Base-by-base conservation (phyloP, 129 eudicot species). In the Flaveria bidentis region DNA sequence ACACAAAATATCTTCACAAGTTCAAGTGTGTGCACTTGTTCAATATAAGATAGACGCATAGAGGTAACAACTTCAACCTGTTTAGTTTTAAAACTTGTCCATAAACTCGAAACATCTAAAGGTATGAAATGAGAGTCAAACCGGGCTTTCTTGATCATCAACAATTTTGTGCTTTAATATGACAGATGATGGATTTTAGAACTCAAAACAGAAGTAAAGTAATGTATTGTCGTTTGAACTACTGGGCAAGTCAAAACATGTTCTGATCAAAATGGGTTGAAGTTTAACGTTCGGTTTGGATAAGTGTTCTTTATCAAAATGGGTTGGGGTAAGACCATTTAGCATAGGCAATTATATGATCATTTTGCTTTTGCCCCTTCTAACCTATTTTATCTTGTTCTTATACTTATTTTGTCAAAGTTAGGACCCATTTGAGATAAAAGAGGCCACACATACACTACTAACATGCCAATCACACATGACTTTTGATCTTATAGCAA, bases 21-120 rank as follows among this genome's bases (percentile, higher is more conserved):
- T 39, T 66, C 71, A 66, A 66, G 52, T 66, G 26, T 8, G 51
- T n/a, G n/a, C 71, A 41, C 28, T 66, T 66, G 71, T 36, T 63
- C 30, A 30, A n/a, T 16, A 63, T 30, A 63, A 25, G 41, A 13
- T 61, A 61, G 9, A 26, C 12, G 8, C 13, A 3, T 28, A 28
- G 36, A 60, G 39, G 66, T 60, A 7, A 16, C 39, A 25, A 25
- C 12, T 60, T 63, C 13, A 16, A 16, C 69, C 47, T 3, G 6
- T n/a, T 63, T 36, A 62, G 18, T 22, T 22, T 25, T 23, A 22
- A 57, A 58, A 58, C 14, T 9, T 58, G 11, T 58, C 10, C 36
- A 58, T 55, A 18, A 55, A n/a, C 62, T 55, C 20, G 28, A 18
- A 18, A 55, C 28, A 18, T 55, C 26, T 17, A 22, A 18, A 55